These are phyloP conservation scores for Lecanoromycetidae sp. DNA, from an alignment of 2,329 filamentous ascomycete genomes.

Conservation along the genomic window DNA sequence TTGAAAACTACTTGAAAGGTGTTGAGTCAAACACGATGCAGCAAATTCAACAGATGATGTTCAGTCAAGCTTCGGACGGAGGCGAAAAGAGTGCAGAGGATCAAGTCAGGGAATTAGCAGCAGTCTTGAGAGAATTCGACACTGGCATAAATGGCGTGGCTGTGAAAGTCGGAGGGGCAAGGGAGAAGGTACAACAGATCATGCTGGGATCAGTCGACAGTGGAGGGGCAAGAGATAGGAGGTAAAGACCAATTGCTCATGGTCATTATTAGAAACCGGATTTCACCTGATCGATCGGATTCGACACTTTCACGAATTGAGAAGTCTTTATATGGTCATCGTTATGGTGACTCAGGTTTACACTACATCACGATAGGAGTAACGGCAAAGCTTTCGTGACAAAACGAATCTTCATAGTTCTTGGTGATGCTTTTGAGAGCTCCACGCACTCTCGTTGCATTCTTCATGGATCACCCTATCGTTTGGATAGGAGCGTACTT, in stretches of 20 bases:
- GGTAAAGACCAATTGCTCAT: too few relatives aligned
- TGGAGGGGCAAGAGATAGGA: neutral
- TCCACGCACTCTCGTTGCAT: neutral
- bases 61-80: conserved; percentile 31
- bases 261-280: neutral
- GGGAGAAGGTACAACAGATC: conserved; percentile 49
- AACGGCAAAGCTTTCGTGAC: too few relatives aligned
- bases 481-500: neutral
- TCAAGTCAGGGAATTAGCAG: conserved; percentile 38
- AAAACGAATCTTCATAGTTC: neutral
- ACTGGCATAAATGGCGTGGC: conserved; percentile 52
- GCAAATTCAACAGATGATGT: conserved; percentile 45
- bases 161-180: conserved; percentile 45
- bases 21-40: conserved; percentile 50
- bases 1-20: conserved; percentile 52
- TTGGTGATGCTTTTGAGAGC: neutral
- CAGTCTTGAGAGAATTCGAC: conserved; percentile 53
- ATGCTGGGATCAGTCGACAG: conserved; percentile 26
- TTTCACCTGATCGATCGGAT: neutral
- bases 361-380: too few relatives aligned
- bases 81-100: conserved; percentile 32
- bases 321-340: too few relatives aligned
- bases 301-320: too few relatives aligned
- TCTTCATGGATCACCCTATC: neutral
- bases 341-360: too few relatives aligned